Conservation (phyloP, 1,139 yeast genomes). For the Hansenula lynferdii region DNA sequence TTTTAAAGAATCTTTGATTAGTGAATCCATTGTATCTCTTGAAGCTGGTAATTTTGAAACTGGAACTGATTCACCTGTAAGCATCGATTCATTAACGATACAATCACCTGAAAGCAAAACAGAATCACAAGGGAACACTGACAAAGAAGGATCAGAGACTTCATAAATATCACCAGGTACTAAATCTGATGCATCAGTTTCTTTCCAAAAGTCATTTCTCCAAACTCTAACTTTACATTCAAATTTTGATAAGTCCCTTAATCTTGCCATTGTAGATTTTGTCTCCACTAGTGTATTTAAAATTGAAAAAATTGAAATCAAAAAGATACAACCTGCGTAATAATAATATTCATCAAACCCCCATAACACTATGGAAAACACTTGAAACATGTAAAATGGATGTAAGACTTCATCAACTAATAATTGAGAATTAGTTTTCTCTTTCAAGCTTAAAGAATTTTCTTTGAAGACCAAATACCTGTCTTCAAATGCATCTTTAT, state of each 20-base stretch:
- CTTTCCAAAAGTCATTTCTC: slow-evolving; percentile 93
- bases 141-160: slow-evolving; percentile 77
- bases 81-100: slow-evolving; percentile 91
- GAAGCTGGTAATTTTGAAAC: slow-evolving; percentile 74
- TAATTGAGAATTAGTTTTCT: slow-evolving; percentile 60
- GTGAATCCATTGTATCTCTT: slow-evolving; percentile 50
- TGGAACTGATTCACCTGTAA: slow-evolving; percentile 97
- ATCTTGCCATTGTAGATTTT: slow-evolving; percentile 62
- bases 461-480: slow-evolving; percentile 71
- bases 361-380: slow-evolving; percentile 90
- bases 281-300: slow-evolving; percentile 82
- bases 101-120: slow-evolving; percentile 85
- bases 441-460: slow-evolving; percentile 71
- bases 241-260: slow-evolving; percentile 69
- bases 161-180: slow-evolving; percentile 97
- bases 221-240: slow-evolving; percentile 82
- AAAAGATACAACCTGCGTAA: slow-evolving; percentile 87
- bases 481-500: slow-evolving; percentile 63
- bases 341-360: slow-evolving; percentile 86
- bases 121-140: slow-evolving; percentile 83
- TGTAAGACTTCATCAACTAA: slow-evolving; percentile 86
- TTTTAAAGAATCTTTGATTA: slow-evolving; percentile 47
- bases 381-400: slow-evolving; percentile 92
- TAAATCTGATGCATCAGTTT: slow-evolving; percentile 68
- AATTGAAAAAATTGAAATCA: slow-evolving; percentile 79